Base-by-base conservation (phyloP, 129 eudicot genomes). In the Tagetes patula region DNA sequence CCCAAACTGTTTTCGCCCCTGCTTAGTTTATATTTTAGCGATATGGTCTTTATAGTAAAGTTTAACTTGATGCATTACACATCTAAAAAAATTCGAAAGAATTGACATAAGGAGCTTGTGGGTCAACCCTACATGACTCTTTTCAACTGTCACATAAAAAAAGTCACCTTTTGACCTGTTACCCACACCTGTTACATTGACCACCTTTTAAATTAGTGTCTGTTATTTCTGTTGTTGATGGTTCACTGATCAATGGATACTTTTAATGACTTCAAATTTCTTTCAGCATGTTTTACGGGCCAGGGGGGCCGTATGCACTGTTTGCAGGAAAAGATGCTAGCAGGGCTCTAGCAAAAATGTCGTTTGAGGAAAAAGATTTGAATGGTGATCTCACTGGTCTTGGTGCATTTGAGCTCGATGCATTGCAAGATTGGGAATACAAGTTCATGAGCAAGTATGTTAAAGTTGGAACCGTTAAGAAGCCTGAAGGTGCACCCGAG, bases 271-370 rank as follows among this genome's bases (percentile, higher is more conserved):
- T 48, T 54, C 8, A 39, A 36, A 32, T 45, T 67, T 47, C 12
- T 70, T 66, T 67, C 85, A 90, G 99, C 87, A 83, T 88, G 90
- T 95, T 95, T 75, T 95, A 95, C 68, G 99, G 99, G 42, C 99
- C 99, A 8, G 97, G 99, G 39, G 99, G 97, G 69, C 97, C 97
- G 31, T 95, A 95, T 70, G 97, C 96, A 46, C 70, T 95, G 71
- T 95, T 95, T 82, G 99, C 99, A 13, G 99, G 99, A 47, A 95
- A 91, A 69, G 99, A 95, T 77, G 99, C 99, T n/a, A 95, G 99
- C 75, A 80, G 97, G 76, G 99, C 99, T 73, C 99, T 95, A 33
- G 99, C 99, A 47, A 95, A 95, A 84, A 90, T 95, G 99, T 95
- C 99, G 4, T 95, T 95, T 32, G 99, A 95, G 74, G 78, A 79